Base-by-base conservation (phyloP, 2,329 filamentous ascomycete species). In the Colletotrichum horii region DNA sequence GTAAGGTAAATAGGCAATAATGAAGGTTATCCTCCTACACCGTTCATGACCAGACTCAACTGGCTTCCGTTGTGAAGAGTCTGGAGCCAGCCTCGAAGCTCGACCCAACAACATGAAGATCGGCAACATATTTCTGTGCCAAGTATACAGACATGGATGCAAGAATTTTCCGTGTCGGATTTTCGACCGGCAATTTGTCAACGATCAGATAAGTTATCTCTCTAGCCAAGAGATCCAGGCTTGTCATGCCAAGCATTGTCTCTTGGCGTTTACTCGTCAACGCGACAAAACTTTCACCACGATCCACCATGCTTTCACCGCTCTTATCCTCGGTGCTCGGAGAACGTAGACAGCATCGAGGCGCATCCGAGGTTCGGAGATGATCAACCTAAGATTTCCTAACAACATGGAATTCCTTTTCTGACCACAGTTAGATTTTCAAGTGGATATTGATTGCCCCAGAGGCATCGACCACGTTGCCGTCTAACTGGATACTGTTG, bases 201-300 rank as follows among this genome's bases (percentile, higher is more conserved):
- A 32, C 7, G 15, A 71, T 52, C 43, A 52, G 43, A 66, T 61
- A 48, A 34, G 26, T 64, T 67, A 72, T 72, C 69, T 72, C 69
- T 62, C 34, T 32, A 22, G 73, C 73, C 73, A 75, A 73, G 69
- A 73, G 69, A 72, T 68, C 16, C 26, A 43, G 38, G 26, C 38
- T 56, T 48, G 36, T 52, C 14, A n/a, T 48, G 30, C 56, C 38
- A 22, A n/a, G 30, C 52, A 32, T 64, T 48, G 56, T 4, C 55
- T 34, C 73, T 73, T 75, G 73, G 69, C 69, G 34, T 56, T 48
- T 28, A 32, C 66, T 15, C 26, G 43, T 43, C 6, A 48, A 66
- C 62, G 26, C n/a, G 16, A 73, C 24, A 58, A 56, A 24, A 15
- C 28, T 28, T 55, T 22, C 8, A 22, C n/a, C n/a, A 14, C 26